Conservation (phyloP, 176 grass and related monocot genomes). For the Urochloa ruziziensis region DNA sequence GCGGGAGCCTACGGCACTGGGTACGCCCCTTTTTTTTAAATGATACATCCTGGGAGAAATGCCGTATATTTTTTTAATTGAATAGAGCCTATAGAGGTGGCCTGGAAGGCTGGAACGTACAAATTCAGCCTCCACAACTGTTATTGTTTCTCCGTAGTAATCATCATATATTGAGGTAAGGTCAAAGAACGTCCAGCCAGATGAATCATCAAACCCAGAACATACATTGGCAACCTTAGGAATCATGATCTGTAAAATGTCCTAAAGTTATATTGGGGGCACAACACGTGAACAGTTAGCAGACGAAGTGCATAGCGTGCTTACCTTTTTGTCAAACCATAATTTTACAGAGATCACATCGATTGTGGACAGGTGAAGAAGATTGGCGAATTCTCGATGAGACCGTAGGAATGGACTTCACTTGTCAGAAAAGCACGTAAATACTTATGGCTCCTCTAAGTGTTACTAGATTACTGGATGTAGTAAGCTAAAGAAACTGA, state of each 20-base stretch:
- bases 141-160: conserved; percentile 55
- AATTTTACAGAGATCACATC: conserved; percentile 73
- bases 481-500: not conserved
- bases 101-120: conserved; percentile 70
- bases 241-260: conserved; percentile 60
- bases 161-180: conserved; percentile 77
- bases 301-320: not conserved
- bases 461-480: not conserved
- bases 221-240: conserved; percentile 73
- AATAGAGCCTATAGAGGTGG: not conserved
- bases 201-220: conserved; percentile 66
- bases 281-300: conserved; percentile 8
- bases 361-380: conserved; percentile 62
- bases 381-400: conserved; percentile 58
- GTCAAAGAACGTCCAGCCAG: conserved; percentile 76
- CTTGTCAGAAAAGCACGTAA: conserved; percentile 21
- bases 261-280: not conserved
- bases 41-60: conserved; percentile 4
- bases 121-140: conserved; percentile 78
- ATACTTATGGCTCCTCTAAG: not conserved
- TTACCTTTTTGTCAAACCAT: conserved; percentile 90
- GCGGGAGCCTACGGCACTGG: too few relatives aligned
- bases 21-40: too few relatives aligned
- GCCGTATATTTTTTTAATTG: not conserved
- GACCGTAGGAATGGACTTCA: conserved; percentile 58